Evolutionary conservation across 2,329 filamentous ascomycete genomes (phyloP), one percentile per base, ranked within the genome.

Genomic region (Talaromyces sp.): DNA sequence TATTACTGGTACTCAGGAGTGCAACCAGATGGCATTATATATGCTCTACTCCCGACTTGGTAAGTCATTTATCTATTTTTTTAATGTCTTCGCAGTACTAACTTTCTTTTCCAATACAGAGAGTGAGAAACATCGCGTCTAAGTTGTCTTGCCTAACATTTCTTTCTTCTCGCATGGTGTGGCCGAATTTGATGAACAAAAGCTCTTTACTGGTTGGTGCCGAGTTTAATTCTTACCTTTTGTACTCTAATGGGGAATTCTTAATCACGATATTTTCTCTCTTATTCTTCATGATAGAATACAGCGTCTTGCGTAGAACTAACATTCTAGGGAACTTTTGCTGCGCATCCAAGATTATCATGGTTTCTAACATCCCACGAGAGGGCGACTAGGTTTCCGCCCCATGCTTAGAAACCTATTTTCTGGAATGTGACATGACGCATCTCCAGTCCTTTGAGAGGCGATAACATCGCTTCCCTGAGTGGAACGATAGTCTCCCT

Each of bases 1-100:
- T 17, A 96, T 99, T 68, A 97, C 94, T 1, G 94, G 94, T 65
- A 97, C 94, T 6, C 92, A 95, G 69, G 94, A 99, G 78, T 97
- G 92, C 81, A 99, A 99, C 79, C 91, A 96, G 72, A 97, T 99
- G 92, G 94, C 94, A n/a, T 80, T 99, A 59, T 99, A 97, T 79
- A 97, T 99, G 92, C 85, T 99, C 59, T 99, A 99, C 78, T 95
- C 91, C 62, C 87, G 94, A 83, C 89, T 99, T 75, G 94, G 94
- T 96, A 72, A 79, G 83, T 78, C 60, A 67, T 69, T 10, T 46
- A n/a, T 26, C 56, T 38, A 24, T 46, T 55, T 31, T 21, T n/a
- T 19, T 19, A 57, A 41, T 29, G 17, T 38, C 41, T 7, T 11
- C 53, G 52, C 63, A 48, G 64, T 64, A 64, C 60, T 61, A 59